Percentiles rank a stretch among this genome's conserved stretches.
phyloP scores from a whole-genome alignment of 345 rosid species.

The Hypericum perforatum region DNA sequence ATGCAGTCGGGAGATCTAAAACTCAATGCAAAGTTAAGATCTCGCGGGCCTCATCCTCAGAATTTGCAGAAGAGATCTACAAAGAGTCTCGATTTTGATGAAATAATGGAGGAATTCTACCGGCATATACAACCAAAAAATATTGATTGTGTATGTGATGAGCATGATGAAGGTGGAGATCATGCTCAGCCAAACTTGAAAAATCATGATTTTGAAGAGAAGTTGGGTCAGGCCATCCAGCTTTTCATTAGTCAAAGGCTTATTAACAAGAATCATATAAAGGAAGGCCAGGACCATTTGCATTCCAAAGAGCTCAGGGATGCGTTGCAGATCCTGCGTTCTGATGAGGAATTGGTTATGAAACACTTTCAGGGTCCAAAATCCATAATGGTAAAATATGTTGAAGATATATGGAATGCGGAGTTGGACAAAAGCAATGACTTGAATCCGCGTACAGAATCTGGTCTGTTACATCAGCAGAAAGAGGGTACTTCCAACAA shows the following conservation, averaged over 20 bases:
- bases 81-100: conserved; percentile 40
- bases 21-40: conserved; percentile 27
- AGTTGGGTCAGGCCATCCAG: conserved; percentile 59
- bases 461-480: conserved; percentile 28
- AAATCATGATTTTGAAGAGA: conserved; percentile 46
- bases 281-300: conserved; percentile 36
- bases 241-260: conserved; percentile 60
- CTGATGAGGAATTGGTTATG: conserved; percentile 70
- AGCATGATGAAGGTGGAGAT: conserved; percentile 20
- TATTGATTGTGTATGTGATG: conserved; percentile 14
- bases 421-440: conserved; percentile 29
- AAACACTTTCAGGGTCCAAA: conserved; percentile 72
- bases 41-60: conserved; percentile 19
- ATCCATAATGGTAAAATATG: conserved; percentile 40
- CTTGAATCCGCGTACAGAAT: conserved; percentile 26
- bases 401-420: conserved; percentile 37
- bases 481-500: conserved; percentile 34
- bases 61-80: conserved; percentile 23
- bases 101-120: conserved; percentile 59
- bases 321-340: conserved; percentile 67
- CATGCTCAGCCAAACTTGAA: conserved; percentile 20
- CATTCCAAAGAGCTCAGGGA: conserved; percentile 65
- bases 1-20: conserved; percentile 24
- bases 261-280: conserved; percentile 34
- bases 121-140: conserved; percentile 49